Evolutionary conservation across 768 basidiomycete species (phyloP), one percentile per base, ranked within the genome.

Genomic region (Suillus sp.): DNA sequence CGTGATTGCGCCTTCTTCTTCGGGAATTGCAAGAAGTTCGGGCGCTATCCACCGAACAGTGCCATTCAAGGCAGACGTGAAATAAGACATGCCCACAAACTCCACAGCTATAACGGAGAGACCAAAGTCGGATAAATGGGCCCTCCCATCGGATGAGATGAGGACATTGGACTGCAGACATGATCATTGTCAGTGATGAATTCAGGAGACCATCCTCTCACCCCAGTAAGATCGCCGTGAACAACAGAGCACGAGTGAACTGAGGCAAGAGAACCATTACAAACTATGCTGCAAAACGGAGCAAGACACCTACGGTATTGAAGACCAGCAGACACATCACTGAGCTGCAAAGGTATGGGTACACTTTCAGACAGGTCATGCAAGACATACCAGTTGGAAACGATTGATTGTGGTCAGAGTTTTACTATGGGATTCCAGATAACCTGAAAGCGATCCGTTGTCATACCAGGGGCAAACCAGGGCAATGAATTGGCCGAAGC

Each of bases 71-170:
- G 37, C 56, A 27, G 54, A 35, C 14, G 59, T 35, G 1, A 64
- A 64, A n/a, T 70, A 66, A 6, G 63, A 63, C 27, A 51, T 55
- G 9, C 61, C 66, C 1, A 51, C 47, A 2, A 67, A 62, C 40
- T 65, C 64, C 4, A 45, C 60, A 30, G 67, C 38, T 2, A 69
- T 5, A 20, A 53, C 67, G n/a, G 65, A 70, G 4, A 82, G 71
- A 4, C 82, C 81, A 64, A 84, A 84, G 65, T 84, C 82, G 16
- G 79, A 73, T 7, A 82, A 70, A 42, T 75, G 78, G 1, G 80
- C 80, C 22, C 70, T 68, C 2, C 75, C 73, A 4, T 71, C 61
- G 13, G 69, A 71, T 9, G 74, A 74, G 18, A 82, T 74, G 22
- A 83, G 76, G 18, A 83, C 76, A 62, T 83, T 83, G 30, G 77